Percentiles rank a stretch among this genome's conserved stretches.
phyloP scores from a whole-genome alignment of 192 early-diverging fungal species.

The Funneliformis geosporum region DNA sequence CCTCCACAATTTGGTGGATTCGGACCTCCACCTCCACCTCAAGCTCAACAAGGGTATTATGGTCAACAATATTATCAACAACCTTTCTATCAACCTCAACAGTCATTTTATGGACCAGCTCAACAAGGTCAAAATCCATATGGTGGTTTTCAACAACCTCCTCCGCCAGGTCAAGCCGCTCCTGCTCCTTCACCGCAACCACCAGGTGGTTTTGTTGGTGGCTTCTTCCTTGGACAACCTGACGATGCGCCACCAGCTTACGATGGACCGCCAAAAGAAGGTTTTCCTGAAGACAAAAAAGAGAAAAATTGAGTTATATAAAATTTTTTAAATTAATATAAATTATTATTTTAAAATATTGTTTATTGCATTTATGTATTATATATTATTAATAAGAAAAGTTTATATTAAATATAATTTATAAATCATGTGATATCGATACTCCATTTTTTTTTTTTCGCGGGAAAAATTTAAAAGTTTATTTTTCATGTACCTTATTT shows the following conservation, averaged over 20 bases:
- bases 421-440: too few relatives aligned
- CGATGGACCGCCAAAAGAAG: not conserved
- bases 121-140: not conserved
- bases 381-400: too few relatives aligned
- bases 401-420: too few relatives aligned
- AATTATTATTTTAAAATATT: too few relatives aligned
- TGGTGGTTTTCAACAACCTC: not conserved
- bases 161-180: not conserved
- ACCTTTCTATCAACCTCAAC: not conserved
- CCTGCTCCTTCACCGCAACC: not conserved
- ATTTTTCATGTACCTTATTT: too few relatives aligned
- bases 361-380: too few relatives aligned
- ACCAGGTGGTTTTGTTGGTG: slow-evolving; percentile 21
- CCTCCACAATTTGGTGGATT: not conserved
- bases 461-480: too few relatives aligned
- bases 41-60: slow-evolving; percentile 5
- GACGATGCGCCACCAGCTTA: slow-evolving; percentile 30
- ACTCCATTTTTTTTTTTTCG: too few relatives aligned
- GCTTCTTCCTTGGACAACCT: slow-evolving; percentile 23
- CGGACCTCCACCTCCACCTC: not conserved
- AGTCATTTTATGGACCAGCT: not conserved
- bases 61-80: slow-evolving; percentile 6
- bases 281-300: not conserved
- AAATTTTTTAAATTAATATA: too few relatives aligned
- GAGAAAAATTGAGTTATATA: too few relatives aligned